Conservation (phyloP, 129 eudicot species). For the Helichrysum umbraculigerum region DNA sequence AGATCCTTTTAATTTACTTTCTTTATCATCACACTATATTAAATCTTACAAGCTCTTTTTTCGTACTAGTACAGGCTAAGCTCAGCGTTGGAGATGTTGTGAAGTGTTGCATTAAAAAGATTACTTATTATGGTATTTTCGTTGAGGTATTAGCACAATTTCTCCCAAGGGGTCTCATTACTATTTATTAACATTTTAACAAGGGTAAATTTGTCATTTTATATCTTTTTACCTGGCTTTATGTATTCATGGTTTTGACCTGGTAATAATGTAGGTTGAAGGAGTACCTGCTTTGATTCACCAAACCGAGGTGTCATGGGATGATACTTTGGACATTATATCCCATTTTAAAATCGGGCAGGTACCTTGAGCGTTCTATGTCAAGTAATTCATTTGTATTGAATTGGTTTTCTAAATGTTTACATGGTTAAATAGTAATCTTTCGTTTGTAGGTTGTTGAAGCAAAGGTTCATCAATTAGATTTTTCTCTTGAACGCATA, state of each 20-base stretch:
- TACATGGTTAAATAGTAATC: conserved; percentile 1
- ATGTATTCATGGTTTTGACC: conserved; percentile 1
- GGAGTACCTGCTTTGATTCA: conserved; percentile 96
- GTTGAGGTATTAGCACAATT: conserved; percentile 64
- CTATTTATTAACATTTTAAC: neutral
- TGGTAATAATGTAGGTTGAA: conserved; percentile 66
- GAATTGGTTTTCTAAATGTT: neutral
- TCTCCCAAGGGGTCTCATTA: neutral
- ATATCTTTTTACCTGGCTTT: neutral
- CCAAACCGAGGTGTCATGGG: conserved; percentile 97
- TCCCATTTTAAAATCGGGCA: conserved; percentile 79
- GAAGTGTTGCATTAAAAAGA: conserved; percentile 73
- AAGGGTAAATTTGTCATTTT: conserved; percentile 11
- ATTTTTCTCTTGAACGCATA: conserved; percentile 86
- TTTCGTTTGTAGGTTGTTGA: conserved; percentile 61
- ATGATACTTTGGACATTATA: conserved; percentile 69
- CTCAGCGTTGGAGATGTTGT: conserved; percentile 83
- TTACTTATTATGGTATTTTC: conserved; percentile 83
- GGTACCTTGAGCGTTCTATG: conserved; percentile 42
- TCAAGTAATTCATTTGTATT: conserved; percentile 8
- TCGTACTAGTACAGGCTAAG: conserved; percentile 55
- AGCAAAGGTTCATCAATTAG: conserved; percentile 93
- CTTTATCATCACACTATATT: neutral
- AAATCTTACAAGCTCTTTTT: conserved; percentile 7
- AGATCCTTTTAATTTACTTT: conserved; percentile 11